phyloP scores from a whole-genome alignment of 2,329 filamentous ascomycete species.

The Zymoseptoria ardabiliae region DNA sequence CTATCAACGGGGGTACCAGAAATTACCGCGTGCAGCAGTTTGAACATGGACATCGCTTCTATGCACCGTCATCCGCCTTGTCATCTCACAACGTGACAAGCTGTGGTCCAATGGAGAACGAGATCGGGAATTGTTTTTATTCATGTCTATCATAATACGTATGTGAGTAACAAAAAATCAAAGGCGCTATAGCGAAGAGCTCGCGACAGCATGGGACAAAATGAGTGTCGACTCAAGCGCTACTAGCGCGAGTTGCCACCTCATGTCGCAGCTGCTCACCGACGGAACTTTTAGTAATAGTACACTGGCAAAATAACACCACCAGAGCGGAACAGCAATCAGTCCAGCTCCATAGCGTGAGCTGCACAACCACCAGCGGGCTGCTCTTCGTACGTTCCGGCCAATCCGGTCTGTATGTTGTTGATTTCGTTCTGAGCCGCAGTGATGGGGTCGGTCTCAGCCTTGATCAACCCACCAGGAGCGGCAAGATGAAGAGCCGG shows the following conservation, averaged over 20 bases:
- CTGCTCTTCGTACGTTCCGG: conserved; percentile 3
- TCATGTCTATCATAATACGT: neutral
- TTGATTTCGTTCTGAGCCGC: conserved; percentile 22
- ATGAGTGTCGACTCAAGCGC: conserved; percentile 12
- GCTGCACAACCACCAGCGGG: conserved; percentile 22
- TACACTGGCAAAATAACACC: conserved; percentile 3
- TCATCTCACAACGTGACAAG: neutral
- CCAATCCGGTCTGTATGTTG: conserved; percentile 13
- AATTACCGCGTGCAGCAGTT: no score
- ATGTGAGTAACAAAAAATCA: neutral
- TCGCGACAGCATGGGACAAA: neutral
- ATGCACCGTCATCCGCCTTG: neutral
- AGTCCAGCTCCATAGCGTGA: conserved; percentile 30
- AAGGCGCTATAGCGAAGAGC: neutral
- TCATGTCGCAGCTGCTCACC: conserved; percentile 4
- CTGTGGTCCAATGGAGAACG: neutral
- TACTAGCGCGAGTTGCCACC: conserved; percentile 10
- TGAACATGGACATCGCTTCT: neutral
- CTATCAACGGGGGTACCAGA: no score
- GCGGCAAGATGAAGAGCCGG: conserved; percentile 29
- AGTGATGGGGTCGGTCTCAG: conserved; percentile 25
- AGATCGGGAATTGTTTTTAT: neutral
- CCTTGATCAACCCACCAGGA: conserved; percentile 25
- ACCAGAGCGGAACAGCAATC: conserved; percentile 5
- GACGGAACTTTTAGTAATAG: conserved; percentile 2